A percentile compares a stretch with the other conserved stretches of the same genome.
phyloP scores from a whole-genome alignment of 2,329 filamentous ascomycete species.

The Penicillium sp. region DNA sequence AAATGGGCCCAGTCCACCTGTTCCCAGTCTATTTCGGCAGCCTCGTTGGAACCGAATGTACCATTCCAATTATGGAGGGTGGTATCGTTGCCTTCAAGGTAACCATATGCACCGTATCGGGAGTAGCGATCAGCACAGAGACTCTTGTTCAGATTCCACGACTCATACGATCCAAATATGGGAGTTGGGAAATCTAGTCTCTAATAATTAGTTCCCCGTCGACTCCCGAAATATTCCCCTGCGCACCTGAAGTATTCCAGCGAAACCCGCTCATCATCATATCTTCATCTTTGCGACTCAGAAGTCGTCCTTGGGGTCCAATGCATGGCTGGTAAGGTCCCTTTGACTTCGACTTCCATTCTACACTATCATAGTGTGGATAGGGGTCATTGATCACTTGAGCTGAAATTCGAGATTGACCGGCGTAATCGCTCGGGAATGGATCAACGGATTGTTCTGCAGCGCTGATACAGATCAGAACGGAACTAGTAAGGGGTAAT shows the following conservation, averaged over 20 bases:
- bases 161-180: slow-evolving; percentile 14
- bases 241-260: slow-evolving; percentile 8
- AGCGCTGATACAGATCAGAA: slow-evolving; percentile 6
- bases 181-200: slow-evolving; percentile 8
- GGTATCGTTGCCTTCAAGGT: neutral
- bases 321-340: slow-evolving; percentile 4
- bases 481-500: neutral
- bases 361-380: slow-evolving; percentile 5
- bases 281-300: slow-evolving; percentile 5
- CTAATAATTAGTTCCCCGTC: neutral
- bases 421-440: slow-evolving; percentile 3
- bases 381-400: slow-evolving; percentile 11
- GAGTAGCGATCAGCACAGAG: slow-evolving; percentile 10
- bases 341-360: slow-evolving; percentile 2
- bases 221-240: neutral
- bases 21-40: slow-evolving; percentile 50
- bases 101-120: slow-evolving; percentile 15
- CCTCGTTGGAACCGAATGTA: slow-evolving; percentile 5
- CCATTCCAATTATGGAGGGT: neutral
- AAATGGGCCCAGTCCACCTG: slow-evolving; percentile 67
- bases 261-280: slow-evolving; percentile 9
- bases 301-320: slow-evolving; percentile 2
- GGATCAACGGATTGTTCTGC: neutral
- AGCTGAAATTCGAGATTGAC: neutral
- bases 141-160: slow-evolving; percentile 9